Percentiles rank a stretch among this genome's conserved stretches.
phyloP scores from a whole-genome alignment of 192 early-diverging fungal species.

The Piromyces sp. region DNA sequence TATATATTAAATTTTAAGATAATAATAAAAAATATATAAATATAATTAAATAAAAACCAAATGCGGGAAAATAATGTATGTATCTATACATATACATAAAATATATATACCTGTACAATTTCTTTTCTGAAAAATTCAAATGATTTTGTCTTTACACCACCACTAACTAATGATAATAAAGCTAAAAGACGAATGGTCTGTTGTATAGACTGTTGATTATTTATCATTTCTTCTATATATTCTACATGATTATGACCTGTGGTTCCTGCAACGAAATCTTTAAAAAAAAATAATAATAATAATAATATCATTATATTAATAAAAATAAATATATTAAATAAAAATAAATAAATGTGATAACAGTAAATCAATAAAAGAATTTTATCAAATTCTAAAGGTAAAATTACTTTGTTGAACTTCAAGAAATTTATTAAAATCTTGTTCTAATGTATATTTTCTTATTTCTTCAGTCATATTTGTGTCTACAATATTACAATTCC shows the following conservation, averaged over 20 bases:
- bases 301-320: not conserved
- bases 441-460: constrained; percentile 53
- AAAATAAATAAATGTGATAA: not conserved
- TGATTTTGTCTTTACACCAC: constrained; percentile 63
- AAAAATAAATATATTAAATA: not conserved
- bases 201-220: constrained; percentile 48
- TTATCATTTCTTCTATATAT: constrained; percentile 72
- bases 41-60: too few relatives aligned
- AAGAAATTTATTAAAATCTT: constrained; percentile 63
- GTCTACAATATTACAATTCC: constrained; percentile 16
- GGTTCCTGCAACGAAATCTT: constrained; percentile 56
- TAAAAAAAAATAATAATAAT: constrained; percentile 6
- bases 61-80: too few relatives aligned
- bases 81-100: too few relatives aligned
- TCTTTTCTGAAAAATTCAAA: constrained; percentile 71
- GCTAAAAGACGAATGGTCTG: constrained; percentile 66
- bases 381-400: too few relatives aligned
- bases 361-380: too few relatives aligned
- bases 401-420: constrained; percentile 83
- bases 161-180: constrained; percentile 65
- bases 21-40: not conserved
- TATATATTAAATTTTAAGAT: too few relatives aligned
- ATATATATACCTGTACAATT: constrained; percentile 51
- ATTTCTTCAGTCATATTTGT: constrained; percentile 70
- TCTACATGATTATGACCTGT: constrained; percentile 47